phyloP scores from a whole-genome alignment of 352 stramenopile species.

The Saprolegnia diclina region DNA sequence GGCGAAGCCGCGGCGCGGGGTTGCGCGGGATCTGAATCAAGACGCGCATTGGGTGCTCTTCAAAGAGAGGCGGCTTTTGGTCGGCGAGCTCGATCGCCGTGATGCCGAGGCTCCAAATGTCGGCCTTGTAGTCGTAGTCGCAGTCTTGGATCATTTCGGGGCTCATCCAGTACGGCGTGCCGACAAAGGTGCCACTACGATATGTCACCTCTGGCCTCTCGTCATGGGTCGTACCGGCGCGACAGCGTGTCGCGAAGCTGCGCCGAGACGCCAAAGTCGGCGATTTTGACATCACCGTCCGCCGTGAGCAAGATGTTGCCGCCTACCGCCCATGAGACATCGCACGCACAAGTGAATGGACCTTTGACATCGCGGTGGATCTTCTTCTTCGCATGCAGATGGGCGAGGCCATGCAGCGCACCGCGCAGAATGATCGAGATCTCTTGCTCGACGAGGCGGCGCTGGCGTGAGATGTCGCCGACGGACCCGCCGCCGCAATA shows the following conservation, averaged over 20 bases:
- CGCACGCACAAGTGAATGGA: not conserved
- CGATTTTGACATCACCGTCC: conserved; percentile 91
- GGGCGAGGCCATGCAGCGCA: conserved; percentile 67
- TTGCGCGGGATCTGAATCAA: conserved; percentile 77
- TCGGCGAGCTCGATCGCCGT: conserved; percentile 89
- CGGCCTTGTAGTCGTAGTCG: conserved; percentile 89
- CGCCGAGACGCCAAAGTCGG: conserved; percentile 87
- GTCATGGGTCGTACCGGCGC: conserved; percentile 27
- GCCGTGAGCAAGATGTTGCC: conserved; percentile 94
- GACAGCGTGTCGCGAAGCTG: conserved; percentile 55
- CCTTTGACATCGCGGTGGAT: conserved; percentile 91
- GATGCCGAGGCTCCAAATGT: conserved; percentile 88
- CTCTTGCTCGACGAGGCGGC: conserved; percentile 52
- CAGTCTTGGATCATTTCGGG: conserved; percentile 90
- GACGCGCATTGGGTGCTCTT: conserved; percentile 86
- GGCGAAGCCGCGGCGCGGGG: conserved; percentile 63
- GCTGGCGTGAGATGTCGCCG: conserved; percentile 54
- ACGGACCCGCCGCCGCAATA: conserved; percentile 81
- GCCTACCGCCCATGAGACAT: conserved; percentile 38
- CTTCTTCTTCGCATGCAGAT: conserved; percentile 78
- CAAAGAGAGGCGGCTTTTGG: conserved; percentile 83
- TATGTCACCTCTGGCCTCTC: not conserved
- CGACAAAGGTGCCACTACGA: conserved; percentile 65
- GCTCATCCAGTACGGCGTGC: conserved; percentile 93
- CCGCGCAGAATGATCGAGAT: conserved; percentile 75